phyloP scores from a whole-genome alignment of 169 alveolate species.

The Eimeria falciformis region DNA sequence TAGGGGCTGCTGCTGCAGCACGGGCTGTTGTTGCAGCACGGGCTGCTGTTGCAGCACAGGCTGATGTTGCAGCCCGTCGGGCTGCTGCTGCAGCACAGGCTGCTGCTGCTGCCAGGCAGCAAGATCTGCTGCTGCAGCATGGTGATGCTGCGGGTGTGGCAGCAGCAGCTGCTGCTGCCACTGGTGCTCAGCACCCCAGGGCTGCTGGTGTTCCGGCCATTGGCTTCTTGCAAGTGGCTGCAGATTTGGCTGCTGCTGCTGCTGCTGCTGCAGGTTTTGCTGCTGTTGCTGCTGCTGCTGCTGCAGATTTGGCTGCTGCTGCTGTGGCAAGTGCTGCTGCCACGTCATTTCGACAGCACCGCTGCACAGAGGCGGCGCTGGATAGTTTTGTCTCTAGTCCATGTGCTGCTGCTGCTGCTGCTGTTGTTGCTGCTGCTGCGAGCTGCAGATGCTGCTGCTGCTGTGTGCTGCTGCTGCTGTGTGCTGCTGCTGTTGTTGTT shows the following conservation, averaged over 20 bases:
- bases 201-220: constrained; percentile 45
- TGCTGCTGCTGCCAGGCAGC: constrained; percentile 2
- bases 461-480: not conserved
- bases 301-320: not conserved
- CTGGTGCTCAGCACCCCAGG: not conserved
- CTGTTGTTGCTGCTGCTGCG: not conserved
- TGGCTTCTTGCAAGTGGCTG: constrained; percentile 10
- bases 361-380: constrained; percentile 27
- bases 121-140: not conserved
- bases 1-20: constrained; percentile 6
- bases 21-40: too few relatives aligned
- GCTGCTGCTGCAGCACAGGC: not conserved
- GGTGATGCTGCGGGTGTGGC: constrained; percentile 21
- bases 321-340: constrained; percentile 41
- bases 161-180: constrained; percentile 17
- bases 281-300: constrained; percentile 40
- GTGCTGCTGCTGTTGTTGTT: constrained; percentile 31
- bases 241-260: constrained; percentile 5
- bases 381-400: not conserved
- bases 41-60: too few relatives aligned
- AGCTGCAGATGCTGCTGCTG: constrained; percentile 4
- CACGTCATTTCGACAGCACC: too few relatives aligned
- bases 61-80: too few relatives aligned
- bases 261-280: constrained; percentile 5
- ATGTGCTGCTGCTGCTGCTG: not conserved